Evolutionary conservation across 2,329 filamentous ascomycete species (phyloP).

Genomic region (Penicillium sp.): DNA sequence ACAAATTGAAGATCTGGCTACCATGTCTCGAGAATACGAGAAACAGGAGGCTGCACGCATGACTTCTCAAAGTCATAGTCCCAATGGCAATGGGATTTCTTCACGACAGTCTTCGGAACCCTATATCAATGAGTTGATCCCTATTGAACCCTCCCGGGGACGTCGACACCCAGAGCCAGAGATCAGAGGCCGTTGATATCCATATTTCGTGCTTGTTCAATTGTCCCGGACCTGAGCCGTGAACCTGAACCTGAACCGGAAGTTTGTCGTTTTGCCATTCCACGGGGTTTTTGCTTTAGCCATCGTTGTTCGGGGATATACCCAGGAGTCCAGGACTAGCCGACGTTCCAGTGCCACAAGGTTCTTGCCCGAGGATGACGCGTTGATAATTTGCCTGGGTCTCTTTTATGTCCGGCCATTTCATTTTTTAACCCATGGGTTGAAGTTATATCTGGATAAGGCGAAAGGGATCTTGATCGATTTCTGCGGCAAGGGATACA

Average conservation of each 20-base stretch:
- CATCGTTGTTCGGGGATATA: not conserved
- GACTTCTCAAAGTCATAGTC: constrained; percentile 28
- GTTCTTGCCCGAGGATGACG: not conserved
- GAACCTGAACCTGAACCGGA: not conserved
- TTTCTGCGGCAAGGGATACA: not conserved
- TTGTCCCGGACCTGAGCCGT: not conserved
- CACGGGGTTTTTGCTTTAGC: not conserved
- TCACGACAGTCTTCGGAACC: constrained; percentile 29
- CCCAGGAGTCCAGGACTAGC: not conserved
- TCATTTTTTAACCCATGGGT: not conserved
- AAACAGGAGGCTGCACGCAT: constrained; percentile 49
- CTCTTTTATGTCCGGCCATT: not conserved
- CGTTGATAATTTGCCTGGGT: not conserved
- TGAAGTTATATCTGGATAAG: not conserved
- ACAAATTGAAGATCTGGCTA: constrained; percentile 52
- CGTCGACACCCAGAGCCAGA: constrained; percentile 33
- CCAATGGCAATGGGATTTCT: constrained; percentile 5
- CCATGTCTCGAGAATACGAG: constrained; percentile 51
- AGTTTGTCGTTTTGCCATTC: not conserved
- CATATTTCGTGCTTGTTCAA: not conserved
- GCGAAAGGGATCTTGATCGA: not conserved
- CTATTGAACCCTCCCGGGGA: constrained; percentile 30
- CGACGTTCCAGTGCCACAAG: not conserved
- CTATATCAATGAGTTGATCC: constrained; percentile 47
- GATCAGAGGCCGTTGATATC: constrained; percentile 27